Evolutionary conservation across 148 eudicot genomes (phyloP), one percentile per base, ranked within the genome.

Genomic region (Tetragonia tetragonoides): DNA sequence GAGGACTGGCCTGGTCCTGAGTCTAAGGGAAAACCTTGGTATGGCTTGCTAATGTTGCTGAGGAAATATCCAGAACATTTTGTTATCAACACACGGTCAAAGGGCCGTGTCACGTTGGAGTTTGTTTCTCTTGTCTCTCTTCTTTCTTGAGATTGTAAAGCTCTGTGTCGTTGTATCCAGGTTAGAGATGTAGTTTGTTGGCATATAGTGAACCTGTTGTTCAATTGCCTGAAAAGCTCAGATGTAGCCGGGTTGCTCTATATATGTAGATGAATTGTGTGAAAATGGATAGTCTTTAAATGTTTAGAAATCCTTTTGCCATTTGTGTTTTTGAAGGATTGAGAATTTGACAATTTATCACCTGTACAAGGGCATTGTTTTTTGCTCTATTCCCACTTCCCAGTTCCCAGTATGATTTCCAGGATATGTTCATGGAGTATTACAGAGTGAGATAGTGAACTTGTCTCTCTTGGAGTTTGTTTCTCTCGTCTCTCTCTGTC

Each of bases 121-220:
- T 92, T 91, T 78, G 98, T 95, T 85, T 92, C 97, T 72, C 97
- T 95, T n/a, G 98, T 92, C 73, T 90, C 97, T 4, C 91, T 94
- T 72, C 69, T 94, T 72, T 87, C 97, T 10, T 94, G 86, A 87
- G 76, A 74, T 78, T 84, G 77, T 73, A 59, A 66, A 66, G 72
- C 23, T n/a, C 20, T 81, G 42, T 28, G 66, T 24, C 70, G 20
- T 62, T 47, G 16, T 62, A 56, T 17, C 24, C 66, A 81, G 80
- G 44, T 39, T 17, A 60, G 64, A 42, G 47, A 20, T 4, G 68
- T 80, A 74, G 69, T 59, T 67, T 60, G 62, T 47, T 21, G 61
- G 73, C 76, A 38, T 51, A 64, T 64, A 56, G 62, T 24, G 17
- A 63, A n/a, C 39, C 6, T 23, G 17, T 28, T 65, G 68, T 34